phyloP scores from a whole-genome alignment of 2,329 filamentous ascomycete species.

The Botryotinia globosa region DNA sequence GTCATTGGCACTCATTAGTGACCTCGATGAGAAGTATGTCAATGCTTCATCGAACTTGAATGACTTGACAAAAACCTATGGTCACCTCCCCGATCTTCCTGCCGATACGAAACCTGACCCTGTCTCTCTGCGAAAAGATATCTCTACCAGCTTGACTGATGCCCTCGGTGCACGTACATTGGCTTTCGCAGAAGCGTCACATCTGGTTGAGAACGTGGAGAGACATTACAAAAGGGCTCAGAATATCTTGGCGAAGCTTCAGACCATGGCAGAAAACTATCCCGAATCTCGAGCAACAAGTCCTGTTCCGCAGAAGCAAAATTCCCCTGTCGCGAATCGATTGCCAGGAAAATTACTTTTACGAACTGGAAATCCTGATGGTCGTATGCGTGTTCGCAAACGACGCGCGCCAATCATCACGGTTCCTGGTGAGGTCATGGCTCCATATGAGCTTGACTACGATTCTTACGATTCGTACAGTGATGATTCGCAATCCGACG shows the following conservation, averaged over 20 bases:
- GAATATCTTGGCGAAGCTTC: constrained; percentile 56
- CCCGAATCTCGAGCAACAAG: constrained; percentile 51
- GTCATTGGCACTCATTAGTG: constrained; percentile 62
- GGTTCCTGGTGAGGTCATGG: constrained; percentile 63
- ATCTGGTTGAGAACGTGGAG: constrained; percentile 62
- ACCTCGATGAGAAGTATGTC: constrained; percentile 59
- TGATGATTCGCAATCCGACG: constrained; percentile 31
- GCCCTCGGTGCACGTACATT: constrained; percentile 56
- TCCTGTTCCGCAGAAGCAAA: constrained; percentile 44
- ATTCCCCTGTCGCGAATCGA: constrained; percentile 53
- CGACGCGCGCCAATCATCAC: constrained; percentile 55
- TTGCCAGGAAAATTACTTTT: constrained; percentile 46
- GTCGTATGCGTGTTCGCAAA: constrained; percentile 28
- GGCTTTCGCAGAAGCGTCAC: constrained; percentile 59
- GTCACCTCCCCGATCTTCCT: constrained; percentile 50
- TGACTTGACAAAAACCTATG: constrained; percentile 56
- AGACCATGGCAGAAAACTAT: constrained; percentile 59
- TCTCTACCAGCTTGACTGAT: constrained; percentile 56
- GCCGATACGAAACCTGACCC: constrained; percentile 49
- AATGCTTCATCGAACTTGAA: constrained; percentile 55
- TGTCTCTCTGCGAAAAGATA: constrained; percentile 54
- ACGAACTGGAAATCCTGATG: constrained; percentile 44
- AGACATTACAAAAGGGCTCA: constrained; percentile 61
- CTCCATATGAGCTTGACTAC: constrained; percentile 63
- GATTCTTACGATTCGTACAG: constrained; percentile 48